Evolutionary conservation across 1,139 yeast species (phyloP), one percentile per base, ranked within the genome.

Genomic region (Scheffersomyces parashehatae): DNA sequence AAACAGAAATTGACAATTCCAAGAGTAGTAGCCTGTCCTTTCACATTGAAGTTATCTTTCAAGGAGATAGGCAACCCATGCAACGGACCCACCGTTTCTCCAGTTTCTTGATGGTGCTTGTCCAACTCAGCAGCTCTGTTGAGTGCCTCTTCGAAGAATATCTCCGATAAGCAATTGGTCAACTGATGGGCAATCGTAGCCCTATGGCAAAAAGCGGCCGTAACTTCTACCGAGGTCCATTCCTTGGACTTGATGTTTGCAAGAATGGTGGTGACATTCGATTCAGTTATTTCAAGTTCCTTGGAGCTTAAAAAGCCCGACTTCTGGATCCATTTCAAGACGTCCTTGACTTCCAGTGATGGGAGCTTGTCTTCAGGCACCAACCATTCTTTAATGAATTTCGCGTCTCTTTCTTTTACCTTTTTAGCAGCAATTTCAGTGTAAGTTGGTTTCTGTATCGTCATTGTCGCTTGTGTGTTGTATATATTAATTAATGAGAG

Each of bases 1-100:
- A 54, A 61, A 47, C 59, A 54, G 44, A 51, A 56, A 38, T 55
- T 55, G 29, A 78, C 73, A 55, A 74, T 73, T 5, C 84, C 84
- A 35, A 77, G 59, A 8, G 77, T 67, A 3, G 82, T 68, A 39
- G 79, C 82, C 45, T 73, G 76, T 35, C 84, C 85, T 40, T 64
- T 64, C 38, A 79, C 60, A 46, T 69, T 68, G 47, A 73, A 66
- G 34, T 79, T 73, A 49, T 75, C 81, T 53, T 80, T 80, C 44
- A 70, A 57, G 0, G 73, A 67, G n/a, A 70, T 58, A 9, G 80
- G 75, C 29, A 70, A 48, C 0, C 75, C 75, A 43, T 64, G 79
- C 40, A 60, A 54, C 2, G 68, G 75, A 37, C 69, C 77, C 39
- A 45, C 52, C 30, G 53, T 44, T 16, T 53, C 52, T 3, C 65